Percentiles rank a stretch among this genome's conserved stretches.
Conservation (phyloP, 2,329 filamentous ascomycete species). For the Pestalotiopsis sp. region DNA sequence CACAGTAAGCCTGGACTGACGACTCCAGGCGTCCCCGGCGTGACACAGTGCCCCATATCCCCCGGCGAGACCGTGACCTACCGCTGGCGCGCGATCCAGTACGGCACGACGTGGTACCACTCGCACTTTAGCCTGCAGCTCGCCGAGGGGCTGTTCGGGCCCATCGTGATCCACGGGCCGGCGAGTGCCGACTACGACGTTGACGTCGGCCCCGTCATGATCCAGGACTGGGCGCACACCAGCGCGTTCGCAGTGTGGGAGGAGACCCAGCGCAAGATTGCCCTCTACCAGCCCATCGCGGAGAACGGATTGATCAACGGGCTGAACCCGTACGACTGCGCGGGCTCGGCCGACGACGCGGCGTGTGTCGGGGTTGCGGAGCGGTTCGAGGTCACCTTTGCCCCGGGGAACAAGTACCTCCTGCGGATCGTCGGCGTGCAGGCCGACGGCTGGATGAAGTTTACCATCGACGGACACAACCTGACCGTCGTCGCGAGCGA, state of each 20-base stretch:
- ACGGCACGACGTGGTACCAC: conserved; percentile 63
- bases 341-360: conserved; percentile 36
- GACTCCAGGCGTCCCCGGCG: conserved; percentile 45
- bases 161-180: conserved; percentile 65
- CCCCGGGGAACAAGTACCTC: conserved; percentile 43
- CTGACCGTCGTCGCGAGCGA: conserved; percentile 60
- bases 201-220: conserved; percentile 60
- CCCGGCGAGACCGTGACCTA: conserved; percentile 57
- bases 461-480: conserved; percentile 57
- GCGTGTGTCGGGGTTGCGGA: conserved; percentile 49
- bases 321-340: conserved; percentile 30
- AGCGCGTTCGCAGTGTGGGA: conserved; percentile 36
- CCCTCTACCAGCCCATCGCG: conserved; percentile 18
- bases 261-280: conserved; percentile 18
- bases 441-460: conserved; percentile 45
- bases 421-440: conserved; percentile 47
- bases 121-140: conserved; percentile 54
- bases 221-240: conserved; percentile 47
- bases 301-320: conserved; percentile 44
- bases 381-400: conserved; percentile 39
- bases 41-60: conserved; percentile 53
- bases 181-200: conserved; percentile 60
- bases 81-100: conserved; percentile 54
- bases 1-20: not conserved
- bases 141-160: conserved; percentile 59